Evolutionary conservation across 164 flowering plant species (phyloP).

Genomic region (Cinnamomum chago): DNA sequence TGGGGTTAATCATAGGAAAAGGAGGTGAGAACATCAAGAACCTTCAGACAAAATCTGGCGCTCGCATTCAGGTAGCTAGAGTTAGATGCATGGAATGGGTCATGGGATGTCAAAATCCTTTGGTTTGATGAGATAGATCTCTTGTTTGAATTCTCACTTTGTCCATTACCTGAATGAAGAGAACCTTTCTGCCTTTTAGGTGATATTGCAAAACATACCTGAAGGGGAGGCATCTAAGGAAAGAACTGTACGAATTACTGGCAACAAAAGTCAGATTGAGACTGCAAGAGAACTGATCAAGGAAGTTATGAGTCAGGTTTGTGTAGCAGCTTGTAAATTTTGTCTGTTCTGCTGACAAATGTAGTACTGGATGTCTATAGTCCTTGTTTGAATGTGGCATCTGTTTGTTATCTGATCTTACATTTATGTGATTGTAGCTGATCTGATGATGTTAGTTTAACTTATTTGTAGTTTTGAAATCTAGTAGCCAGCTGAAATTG

Average conservation of each 20-base stretch:
- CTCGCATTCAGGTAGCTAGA: constrained; percentile 92
- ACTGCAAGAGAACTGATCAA: constrained; percentile 79
- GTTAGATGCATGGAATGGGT: constrained; percentile 10
- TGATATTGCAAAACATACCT: constrained; percentile 84
- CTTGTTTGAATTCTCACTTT: background rate
- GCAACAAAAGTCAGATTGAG: constrained; percentile 84
- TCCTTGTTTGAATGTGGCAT: background rate
- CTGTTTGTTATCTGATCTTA: background rate
- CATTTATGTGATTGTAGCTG: background rate
- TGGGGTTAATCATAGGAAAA: constrained; percentile 90
- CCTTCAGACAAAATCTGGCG: constrained; percentile 87
- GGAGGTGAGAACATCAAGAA: constrained; percentile 92
- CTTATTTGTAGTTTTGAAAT: background rate
- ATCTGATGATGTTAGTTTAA: background rate
- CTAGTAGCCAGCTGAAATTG: background rate
- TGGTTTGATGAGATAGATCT: background rate
- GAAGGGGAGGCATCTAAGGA: constrained; percentile 86
- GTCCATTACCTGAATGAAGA: constrained; percentile 4
- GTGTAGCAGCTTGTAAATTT: constrained; percentile 16
- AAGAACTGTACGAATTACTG: constrained; percentile 77
- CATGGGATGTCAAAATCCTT: background rate
- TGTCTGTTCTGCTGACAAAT: constrained; percentile 2
- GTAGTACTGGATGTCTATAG: background rate
- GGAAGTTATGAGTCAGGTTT: constrained; percentile 95
- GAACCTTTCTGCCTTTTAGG: constrained; percentile 32